Conservation (phyloP, 2,329 filamentous ascomycete genomes). For the Aaosphaeria arxii region DNA sequence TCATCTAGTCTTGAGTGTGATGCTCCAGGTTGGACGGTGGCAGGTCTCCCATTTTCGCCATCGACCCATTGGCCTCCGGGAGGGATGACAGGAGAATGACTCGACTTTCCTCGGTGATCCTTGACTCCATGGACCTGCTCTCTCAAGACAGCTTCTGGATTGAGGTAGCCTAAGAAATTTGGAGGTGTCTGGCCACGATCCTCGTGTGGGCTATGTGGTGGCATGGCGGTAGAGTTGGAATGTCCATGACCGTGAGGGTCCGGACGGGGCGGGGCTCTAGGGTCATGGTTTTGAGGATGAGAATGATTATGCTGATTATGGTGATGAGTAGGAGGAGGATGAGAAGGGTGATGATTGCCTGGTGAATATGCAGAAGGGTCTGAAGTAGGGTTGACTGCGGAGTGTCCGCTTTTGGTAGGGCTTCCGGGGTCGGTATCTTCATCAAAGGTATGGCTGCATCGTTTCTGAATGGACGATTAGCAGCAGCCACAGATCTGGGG, state of each 20-base stretch:
- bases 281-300: conserved; percentile 18
- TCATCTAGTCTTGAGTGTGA: conserved; percentile 23
- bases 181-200: conserved; percentile 33
- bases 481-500: conserved; percentile 9
- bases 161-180: conserved; percentile 46
- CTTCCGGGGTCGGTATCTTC: conserved; percentile 34
- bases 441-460: conserved; percentile 42
- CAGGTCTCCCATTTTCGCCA: conserved; percentile 22
- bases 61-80: conserved; percentile 37
- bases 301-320: conserved; percentile 15
- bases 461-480: conserved; percentile 32
- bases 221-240: conserved; percentile 22
- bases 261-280: background rate
- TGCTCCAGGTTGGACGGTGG: conserved; percentile 19
- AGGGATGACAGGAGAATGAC: conserved; percentile 24
- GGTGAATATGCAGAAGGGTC: conserved; percentile 21
- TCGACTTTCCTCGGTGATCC: conserved; percentile 20
- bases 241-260: conserved; percentile 15
- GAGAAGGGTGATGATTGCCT: conserved; percentile 17
- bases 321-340: conserved; percentile 15
- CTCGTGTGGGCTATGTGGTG: conserved; percentile 26
- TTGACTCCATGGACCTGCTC: conserved; percentile 38
- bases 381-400: conserved; percentile 27
- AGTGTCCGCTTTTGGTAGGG: conserved; percentile 36
- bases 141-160: conserved; percentile 46